Evolutionary conservation across 106 monocot genomes (phyloP).

Genomic region (Dioscorea zingiberensis): DNA sequence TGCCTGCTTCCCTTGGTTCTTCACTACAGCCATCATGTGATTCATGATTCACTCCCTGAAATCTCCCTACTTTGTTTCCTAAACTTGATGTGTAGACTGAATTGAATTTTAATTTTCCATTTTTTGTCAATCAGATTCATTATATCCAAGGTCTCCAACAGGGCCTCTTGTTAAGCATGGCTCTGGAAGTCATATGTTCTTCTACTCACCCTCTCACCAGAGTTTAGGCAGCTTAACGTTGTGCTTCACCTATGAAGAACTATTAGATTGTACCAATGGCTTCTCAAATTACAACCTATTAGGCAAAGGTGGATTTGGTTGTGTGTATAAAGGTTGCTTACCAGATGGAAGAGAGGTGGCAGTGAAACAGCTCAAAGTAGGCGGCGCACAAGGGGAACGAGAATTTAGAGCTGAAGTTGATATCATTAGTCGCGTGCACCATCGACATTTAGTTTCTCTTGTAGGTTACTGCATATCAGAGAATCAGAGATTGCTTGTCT

Average conservation of each 20-base stretch:
- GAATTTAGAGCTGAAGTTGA: slow-evolving; percentile 76
- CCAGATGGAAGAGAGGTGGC: slow-evolving; percentile 57
- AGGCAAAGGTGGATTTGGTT: slow-evolving; percentile 78
- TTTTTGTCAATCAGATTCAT: slow-evolving; percentile 22
- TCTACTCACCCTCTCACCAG: slow-evolving; percentile 31
- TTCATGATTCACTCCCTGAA: background rate
- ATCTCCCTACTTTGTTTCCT: background rate
- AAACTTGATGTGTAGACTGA: background rate
- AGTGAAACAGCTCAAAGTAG: slow-evolving; percentile 60
- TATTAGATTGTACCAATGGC: slow-evolving; percentile 33
- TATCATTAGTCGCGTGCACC: slow-evolving; percentile 71
- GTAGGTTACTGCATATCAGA: slow-evolving; percentile 67
- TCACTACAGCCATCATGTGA: slow-evolving; percentile 32
- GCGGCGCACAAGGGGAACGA: slow-evolving; percentile 55
- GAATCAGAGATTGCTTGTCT: slow-evolving; percentile 56
- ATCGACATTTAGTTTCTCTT: slow-evolving; percentile 69
- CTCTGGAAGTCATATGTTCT: slow-evolving; percentile 26
- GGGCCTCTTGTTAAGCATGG: slow-evolving; percentile 20
- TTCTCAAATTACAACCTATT: slow-evolving; percentile 51
- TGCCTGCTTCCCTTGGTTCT: slow-evolving; percentile 30
- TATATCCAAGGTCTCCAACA: slow-evolving; percentile 22
- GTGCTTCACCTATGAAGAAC: slow-evolving; percentile 48
- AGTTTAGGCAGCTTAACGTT: slow-evolving; percentile 26
- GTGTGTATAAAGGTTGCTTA: slow-evolving; percentile 60
- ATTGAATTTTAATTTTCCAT: slow-evolving; percentile 2